These are phyloP conservation scores for Boletus barrowsii DNA, from an alignment of 768 basidiomycete genomes.

Conservation along the genomic window DNA sequence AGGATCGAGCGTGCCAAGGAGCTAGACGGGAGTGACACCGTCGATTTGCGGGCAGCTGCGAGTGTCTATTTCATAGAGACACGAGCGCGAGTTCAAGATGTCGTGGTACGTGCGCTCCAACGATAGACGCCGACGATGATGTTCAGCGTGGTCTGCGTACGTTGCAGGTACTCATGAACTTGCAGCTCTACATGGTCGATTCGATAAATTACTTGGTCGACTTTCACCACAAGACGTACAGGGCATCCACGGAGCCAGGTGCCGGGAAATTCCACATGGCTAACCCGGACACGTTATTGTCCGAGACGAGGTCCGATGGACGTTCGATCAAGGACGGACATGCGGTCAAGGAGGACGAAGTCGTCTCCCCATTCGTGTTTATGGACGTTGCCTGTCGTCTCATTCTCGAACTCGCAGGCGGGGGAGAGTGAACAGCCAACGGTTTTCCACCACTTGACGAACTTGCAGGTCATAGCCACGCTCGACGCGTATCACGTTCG, in stretches of 20 bases:
- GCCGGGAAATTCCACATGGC: slow-evolving; percentile 72
- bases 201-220: slow-evolving; percentile 95
- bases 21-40: slow-evolving; percentile 56
- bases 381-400: slow-evolving; percentile 93
- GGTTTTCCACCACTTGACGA: too few species aligned
- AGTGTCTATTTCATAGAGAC: slow-evolving; percentile 94
- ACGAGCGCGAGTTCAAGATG: slow-evolving; percentile 81
- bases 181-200: slow-evolving; percentile 98
- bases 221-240: slow-evolving; percentile 95
- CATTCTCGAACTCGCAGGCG: slow-evolving; percentile 90
- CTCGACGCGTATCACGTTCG: slow-evolving; percentile 5
- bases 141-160: not conserved
- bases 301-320: slow-evolving; percentile 55
- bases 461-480: not conserved
- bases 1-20: slow-evolving; percentile 62
- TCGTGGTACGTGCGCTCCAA: slow-evolving; percentile 64
- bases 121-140: not conserved
- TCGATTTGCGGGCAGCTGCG: slow-evolving; percentile 65
- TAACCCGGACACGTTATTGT: slow-evolving; percentile 26
- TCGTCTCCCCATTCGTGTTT: slow-evolving; percentile 89
- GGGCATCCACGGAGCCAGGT: slow-evolving; percentile 61
- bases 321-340: slow-evolving; percentile 50
- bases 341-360: slow-evolving; percentile 51
- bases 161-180: slow-evolving; percentile 87
- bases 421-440: slow-evolving; percentile 35